Conservation (phyloP, 2,329 filamentous ascomycete genomes). For the Zymoseptoria ardabiliae region DNA sequence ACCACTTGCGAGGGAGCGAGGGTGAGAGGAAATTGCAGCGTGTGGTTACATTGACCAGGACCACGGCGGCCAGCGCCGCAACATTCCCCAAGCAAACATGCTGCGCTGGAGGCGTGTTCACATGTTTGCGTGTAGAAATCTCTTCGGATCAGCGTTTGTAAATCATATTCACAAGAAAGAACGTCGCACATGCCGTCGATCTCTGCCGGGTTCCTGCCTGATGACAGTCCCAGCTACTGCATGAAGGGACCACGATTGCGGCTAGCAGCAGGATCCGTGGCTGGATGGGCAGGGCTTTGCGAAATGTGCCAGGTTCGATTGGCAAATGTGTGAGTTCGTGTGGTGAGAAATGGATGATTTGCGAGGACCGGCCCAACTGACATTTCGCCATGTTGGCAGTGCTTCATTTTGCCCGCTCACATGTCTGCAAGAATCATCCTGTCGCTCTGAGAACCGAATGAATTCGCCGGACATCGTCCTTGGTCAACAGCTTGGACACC, state of each 20-base stretch:
- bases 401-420: background rate
- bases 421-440: background rate
- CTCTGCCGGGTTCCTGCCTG: conserved; percentile 18
- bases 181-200: background rate
- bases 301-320: background rate
- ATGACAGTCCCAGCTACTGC: conserved; percentile 16
- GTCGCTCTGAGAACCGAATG: background rate
- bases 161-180: conserved; percentile 1
- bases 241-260: conserved; percentile 6
- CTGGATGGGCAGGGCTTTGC: background rate
- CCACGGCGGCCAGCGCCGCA: conserved; percentile 10
- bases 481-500: background rate
- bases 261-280: conserved; percentile 1
- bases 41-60: conserved; percentile 7
- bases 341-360: background rate
- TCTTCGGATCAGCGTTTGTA: background rate
- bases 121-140: conserved; percentile 4
- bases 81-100: conserved; percentile 11
- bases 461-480: background rate
- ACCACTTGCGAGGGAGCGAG: conserved; percentile 4
- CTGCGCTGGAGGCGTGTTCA: background rate
- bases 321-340: background rate
- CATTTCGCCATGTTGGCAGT: background rate
- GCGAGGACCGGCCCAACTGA: background rate
- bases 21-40: conserved; percentile 1